Percentiles rank a stretch among this genome's conserved stretches.
These are phyloP conservation scores for Diospyros kaki DNA, from an alignment of 148 eudicot genomes.

Conservation along the genomic window DNA sequence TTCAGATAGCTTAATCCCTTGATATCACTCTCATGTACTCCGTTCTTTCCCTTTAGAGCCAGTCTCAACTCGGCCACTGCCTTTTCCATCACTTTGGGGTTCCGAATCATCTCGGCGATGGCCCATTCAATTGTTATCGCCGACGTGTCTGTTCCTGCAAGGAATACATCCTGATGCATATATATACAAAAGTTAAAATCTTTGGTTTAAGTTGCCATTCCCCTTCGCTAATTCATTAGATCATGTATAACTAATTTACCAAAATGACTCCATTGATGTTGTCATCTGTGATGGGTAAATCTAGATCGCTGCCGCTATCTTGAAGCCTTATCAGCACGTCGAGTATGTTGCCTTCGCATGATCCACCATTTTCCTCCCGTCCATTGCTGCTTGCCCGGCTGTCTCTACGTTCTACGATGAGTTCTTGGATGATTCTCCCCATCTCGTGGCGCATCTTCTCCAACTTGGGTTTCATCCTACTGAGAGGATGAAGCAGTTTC, in stretches of 20 bases:
- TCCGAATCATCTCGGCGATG: conserved; percentile 31
- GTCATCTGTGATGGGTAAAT: not conserved
- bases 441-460: not conserved
- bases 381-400: not conserved
- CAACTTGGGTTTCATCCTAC: not conserved
- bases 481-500: not conserved
- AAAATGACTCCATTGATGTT: not conserved
- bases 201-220: not conserved
- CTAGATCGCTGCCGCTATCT: not conserved
- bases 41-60: conserved; percentile 13
- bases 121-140: conserved; percentile 1
- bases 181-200: not conserved
- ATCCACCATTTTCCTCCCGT: not conserved
- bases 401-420: not conserved
- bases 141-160: not conserved
- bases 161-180: not conserved
- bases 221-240: not conserved
- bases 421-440: not conserved
- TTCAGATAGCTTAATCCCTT: conserved; percentile 20
- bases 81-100: conserved; percentile 22
- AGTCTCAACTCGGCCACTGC: conserved; percentile 25
- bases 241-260: no score
- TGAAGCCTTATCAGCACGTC: not conserved
- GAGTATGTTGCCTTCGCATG: not conserved
- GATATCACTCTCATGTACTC: conserved; percentile 15